Evolutionary conservation across 768 basidiomycete genomes (phyloP).

Genomic region (Panaeolus cyanescens): DNA sequence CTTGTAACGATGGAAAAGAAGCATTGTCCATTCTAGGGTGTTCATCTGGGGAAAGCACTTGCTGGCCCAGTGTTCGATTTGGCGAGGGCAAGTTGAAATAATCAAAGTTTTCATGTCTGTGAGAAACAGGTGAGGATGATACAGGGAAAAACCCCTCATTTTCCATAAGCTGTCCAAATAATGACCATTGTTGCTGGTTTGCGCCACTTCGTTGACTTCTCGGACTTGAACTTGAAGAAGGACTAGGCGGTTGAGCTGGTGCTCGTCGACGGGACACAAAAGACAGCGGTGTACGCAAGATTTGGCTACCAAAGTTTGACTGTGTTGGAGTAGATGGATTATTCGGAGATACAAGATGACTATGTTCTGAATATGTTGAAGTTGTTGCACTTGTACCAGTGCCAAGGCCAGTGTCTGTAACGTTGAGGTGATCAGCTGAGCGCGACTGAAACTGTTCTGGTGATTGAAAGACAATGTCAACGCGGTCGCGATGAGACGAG

Average conservation of each 20-base stretch:
- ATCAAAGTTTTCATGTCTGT: not conserved
- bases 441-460: not conserved
- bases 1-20: not conserved
- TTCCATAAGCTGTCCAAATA: constrained; percentile 75
- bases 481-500: not conserved
- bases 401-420: too few species aligned
- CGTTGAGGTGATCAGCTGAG: not conserved
- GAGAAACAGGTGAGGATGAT: constrained; percentile 12
- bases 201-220: not conserved
- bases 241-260: constrained; percentile 6
- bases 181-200: constrained; percentile 52
- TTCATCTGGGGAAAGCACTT: constrained; percentile 8
- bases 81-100: not conserved
- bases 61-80: not conserved
- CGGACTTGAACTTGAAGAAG: constrained; percentile 2
- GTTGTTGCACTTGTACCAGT: not conserved
- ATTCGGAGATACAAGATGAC: not conserved
- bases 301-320: not conserved
- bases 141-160: constrained; percentile 51
- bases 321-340: not conserved
- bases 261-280: not conserved
- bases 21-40: not conserved
- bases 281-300: not conserved
- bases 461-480: not conserved
- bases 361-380: not conserved